Evolutionary conservation across 495 filamentous ascomycete species (phyloP).

Genomic region (Aspergillus bertholletiae): DNA sequence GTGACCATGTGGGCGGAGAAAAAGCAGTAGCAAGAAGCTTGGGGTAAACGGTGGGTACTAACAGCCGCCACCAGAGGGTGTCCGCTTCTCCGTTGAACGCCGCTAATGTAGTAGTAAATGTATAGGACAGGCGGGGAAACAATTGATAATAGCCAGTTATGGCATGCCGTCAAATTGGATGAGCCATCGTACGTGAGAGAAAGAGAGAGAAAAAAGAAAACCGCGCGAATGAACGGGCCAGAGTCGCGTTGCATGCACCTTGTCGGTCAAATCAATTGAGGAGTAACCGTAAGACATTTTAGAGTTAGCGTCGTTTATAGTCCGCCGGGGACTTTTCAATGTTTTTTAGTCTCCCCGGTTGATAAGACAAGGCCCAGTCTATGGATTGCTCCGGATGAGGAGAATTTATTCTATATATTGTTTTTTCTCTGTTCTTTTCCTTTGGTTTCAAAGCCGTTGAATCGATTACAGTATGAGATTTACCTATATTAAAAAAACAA

Average conservation of each 20-base stretch:
- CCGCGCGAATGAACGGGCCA: background rate
- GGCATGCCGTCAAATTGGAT: slow-evolving; percentile 26
- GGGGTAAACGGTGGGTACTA: slow-evolving; percentile 18
- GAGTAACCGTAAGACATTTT: background rate
- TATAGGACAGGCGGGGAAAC: background rate
- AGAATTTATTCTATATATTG: too few relatives aligned
- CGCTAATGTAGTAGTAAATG: background rate
- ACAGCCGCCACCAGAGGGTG: slow-evolving; percentile 18
- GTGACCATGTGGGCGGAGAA: slow-evolving; percentile 35
- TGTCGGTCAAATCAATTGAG: background rate
- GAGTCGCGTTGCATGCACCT: background rate
- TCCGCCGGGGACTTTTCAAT: background rate
- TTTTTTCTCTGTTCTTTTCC: too few relatives aligned
- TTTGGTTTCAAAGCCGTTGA: too few relatives aligned
- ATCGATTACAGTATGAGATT: too few relatives aligned
- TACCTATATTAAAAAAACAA: too few relatives aligned
- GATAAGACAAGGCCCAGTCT: too few relatives aligned
- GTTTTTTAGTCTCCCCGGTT: background rate
- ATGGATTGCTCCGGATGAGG: too few relatives aligned
- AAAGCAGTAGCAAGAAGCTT: slow-evolving; percentile 16
- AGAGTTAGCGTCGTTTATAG: background rate
- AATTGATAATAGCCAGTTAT: slow-evolving; percentile 14
- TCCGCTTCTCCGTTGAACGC: background rate
- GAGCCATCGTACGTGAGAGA: slow-evolving; percentile 18
- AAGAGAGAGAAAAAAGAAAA: slow-evolving; percentile 3